A percentile compares a stretch with the other conserved stretches of the same genome.
These are phyloP conservation scores for Aureobasidium vineae DNA, from an alignment of 2,329 filamentous ascomycete species.

Conservation along the genomic window DNA sequence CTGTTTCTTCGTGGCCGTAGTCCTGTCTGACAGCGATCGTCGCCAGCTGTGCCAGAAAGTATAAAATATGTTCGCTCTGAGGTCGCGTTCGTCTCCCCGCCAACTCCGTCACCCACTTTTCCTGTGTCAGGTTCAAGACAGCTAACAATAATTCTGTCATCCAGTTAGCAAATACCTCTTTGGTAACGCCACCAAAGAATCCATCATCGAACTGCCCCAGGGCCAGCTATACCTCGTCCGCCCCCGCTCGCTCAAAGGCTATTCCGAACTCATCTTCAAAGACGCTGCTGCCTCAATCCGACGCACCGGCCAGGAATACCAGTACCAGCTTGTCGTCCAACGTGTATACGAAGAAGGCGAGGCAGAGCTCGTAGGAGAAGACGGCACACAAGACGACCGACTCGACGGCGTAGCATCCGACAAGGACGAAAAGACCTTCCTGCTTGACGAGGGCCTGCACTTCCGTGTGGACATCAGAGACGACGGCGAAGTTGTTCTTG, in stretches of 20 bases:
- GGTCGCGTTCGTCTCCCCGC: constrained; percentile 29
- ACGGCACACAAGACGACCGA: constrained; percentile 73
- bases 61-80: constrained; percentile 29
- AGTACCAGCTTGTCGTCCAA: constrained; percentile 96
- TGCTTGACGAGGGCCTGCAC: constrained; percentile 88
- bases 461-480: constrained; percentile 81
- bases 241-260: constrained; percentile 91
- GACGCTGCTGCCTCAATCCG: constrained; percentile 91
- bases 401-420: constrained; percentile 69
- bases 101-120: constrained; percentile 27
- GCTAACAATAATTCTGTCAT: not conserved
- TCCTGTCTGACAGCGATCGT: not conserved
- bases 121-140: not conserved
- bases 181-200: constrained; percentile 82
- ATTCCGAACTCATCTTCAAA: constrained; percentile 96
- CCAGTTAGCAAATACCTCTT: constrained; percentile 75
- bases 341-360: constrained; percentile 97
- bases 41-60: constrained; percentile 13
- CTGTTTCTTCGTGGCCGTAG: not conserved
- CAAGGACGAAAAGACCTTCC: constrained; percentile 94
- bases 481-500: constrained; percentile 78
- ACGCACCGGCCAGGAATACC: constrained; percentile 88
- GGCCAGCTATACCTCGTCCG: constrained; percentile 97
- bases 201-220: constrained; percentile 89
- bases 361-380: constrained; percentile 84